Base-by-base conservation (phyloP, 306 rosid genomes). In the Fragaria ananassa region DNA sequence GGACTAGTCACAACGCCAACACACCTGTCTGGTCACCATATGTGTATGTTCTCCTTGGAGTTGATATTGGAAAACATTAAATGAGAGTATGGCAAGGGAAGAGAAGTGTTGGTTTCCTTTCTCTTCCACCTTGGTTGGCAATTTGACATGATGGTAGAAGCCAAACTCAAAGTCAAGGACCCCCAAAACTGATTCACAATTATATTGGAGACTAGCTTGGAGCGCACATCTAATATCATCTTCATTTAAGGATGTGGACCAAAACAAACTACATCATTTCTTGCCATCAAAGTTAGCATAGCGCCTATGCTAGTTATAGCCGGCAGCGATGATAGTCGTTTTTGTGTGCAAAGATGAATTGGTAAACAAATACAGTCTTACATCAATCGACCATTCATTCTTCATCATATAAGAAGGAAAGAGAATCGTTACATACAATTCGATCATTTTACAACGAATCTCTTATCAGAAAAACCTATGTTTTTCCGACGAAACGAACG, bases 41-140 rank as follows among this genome's bases (percentile, higher is more conserved):
- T 37, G 31, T 51, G 50, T 25, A 50, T 35, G 23, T 1, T 42
- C 8, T 64, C 42, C 44, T 51, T 68, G 88, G 8, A 17, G 80
- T 44, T 68, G 91, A 82, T 37, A n/a, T 8, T 39, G 76, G 72
- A 69, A 21, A 21, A 23, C 85, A 83, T 62, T 78, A 21, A 79
- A 76, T 68, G 51, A 62, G 58, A 64, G 39, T 7, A 13, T 65
- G 29, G 18, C 18, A 65, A 47, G 77, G 77, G 74, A 75, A 80
- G 72, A 69, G 45, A 70, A 80, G 81, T 57, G 77, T 41, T 23
- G 63, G 72, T 21, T 34, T 73, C 25, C 58, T 25, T 41, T 45
- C 49, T 66, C 63, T 58, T 62, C 71, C 68, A 31, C 51, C 53
- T 78, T 2, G 47, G 23, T 50, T 75, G 15, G 45, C 51, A 72